Conservation (phyloP, 179 eudicot species). For the Carnegiea gigantea region DNA sequence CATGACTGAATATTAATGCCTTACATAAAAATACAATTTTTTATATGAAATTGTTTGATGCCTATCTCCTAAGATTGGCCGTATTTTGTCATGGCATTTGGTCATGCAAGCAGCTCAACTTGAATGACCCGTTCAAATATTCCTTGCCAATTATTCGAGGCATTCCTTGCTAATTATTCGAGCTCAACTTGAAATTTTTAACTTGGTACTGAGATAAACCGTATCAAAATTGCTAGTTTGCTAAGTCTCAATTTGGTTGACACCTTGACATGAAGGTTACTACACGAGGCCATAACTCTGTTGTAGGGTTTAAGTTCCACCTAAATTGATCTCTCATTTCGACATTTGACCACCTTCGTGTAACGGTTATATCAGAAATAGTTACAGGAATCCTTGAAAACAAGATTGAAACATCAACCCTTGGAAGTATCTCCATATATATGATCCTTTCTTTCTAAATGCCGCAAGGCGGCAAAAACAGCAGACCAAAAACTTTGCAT, state of each 20-base stretch:
- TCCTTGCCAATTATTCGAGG: background rate
- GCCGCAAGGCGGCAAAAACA: conserved; percentile 7
- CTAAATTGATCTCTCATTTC: too few species aligned
- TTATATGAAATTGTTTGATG: background rate
- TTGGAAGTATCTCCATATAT: background rate
- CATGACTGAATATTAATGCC: too few species aligned
- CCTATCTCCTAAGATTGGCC: background rate
- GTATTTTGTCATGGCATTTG: background rate
- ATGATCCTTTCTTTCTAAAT: conserved; percentile 8
- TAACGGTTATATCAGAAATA: background rate
- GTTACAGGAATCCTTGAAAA: background rate
- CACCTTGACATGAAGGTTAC: too few species aligned
- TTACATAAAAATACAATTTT: background rate
- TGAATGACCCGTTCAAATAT: conserved; percentile 3
- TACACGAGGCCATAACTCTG: too few species aligned
- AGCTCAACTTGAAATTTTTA: background rate
- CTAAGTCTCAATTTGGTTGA: too few species aligned
- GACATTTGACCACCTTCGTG: too few species aligned
- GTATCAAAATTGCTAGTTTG: background rate
- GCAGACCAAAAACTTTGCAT: conserved; percentile 9
- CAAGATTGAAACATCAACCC: background rate
- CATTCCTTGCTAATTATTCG: background rate
- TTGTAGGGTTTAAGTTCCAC: too few species aligned
- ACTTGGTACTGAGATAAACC: background rate
- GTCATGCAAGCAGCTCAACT: background rate